Base-by-base conservation (phyloP, 495 filamentous ascomycete species). In the Lichina pygmaea region DNA sequence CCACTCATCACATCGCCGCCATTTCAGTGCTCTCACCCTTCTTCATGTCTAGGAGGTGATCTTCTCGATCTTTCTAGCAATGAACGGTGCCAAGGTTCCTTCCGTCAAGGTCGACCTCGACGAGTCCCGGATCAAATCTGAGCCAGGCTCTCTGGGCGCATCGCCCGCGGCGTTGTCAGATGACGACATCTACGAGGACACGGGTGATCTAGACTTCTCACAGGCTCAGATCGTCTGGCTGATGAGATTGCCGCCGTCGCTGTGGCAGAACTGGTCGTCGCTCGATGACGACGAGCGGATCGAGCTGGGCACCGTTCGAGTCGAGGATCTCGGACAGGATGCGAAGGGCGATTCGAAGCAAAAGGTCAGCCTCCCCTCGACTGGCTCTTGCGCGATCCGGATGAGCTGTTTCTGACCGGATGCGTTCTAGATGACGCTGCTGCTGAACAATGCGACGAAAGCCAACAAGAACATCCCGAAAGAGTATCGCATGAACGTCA, bases 151-250 rank as follows among this genome's bases (percentile, higher is more conserved):
- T 45, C 62, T 63, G 44, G 69, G 65, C 48, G 48, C 56, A 8
- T 66, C 75, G 33, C 71, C 79, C 32, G 65, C 63, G 24, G 66
- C 64, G 42, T 61, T 78, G 37, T 71, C 73, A 32, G 77, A 84
- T 42, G 75, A 85, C 24, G 81, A 83, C 51, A 63, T 81, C 47
- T 82, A 82, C 49, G 85, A 94, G 58, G 85, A 94, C 58, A 78
- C 81, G 6, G 81, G 81, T 44, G 85, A 94, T 51, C 64, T 93
- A 33, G 75, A 81, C 38, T 86, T 93, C 48, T 67, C 68, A 44
- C 36, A 70, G 41, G 62, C 66, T 8, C 62, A 67, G 43, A 63
- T 62, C 46, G 61, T 83, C 41, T 91, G 77, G 64, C 64, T 94
- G 24, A 73, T 78, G 16, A 73, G 80, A 44, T 63, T 93, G 7